Conservation (phyloP, 2,329 filamentous ascomycete species). For the Hymenoscyphus fructigenus region DNA sequence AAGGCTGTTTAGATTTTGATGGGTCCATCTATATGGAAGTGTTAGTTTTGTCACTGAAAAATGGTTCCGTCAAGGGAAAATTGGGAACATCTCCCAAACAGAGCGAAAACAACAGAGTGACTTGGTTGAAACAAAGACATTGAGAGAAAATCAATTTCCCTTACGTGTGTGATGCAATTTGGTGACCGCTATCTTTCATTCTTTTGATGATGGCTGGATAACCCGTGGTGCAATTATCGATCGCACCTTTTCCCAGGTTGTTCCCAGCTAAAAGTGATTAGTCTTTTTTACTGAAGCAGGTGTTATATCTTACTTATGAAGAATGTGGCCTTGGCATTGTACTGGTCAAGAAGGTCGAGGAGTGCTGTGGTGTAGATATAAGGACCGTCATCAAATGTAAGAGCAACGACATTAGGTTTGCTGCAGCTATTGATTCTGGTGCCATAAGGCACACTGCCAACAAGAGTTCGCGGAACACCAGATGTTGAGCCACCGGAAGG, state of each 20-base stretch:
- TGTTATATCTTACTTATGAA: conserved; percentile 18
- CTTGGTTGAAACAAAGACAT: neutral
- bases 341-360: conserved; percentile 35
- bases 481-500: conserved; percentile 54
- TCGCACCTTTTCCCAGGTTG: conserved; percentile 53
- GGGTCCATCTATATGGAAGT: conserved; percentile 41
- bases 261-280: conserved; percentile 39
- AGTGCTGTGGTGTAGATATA: conserved; percentile 64
- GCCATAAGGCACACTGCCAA: conserved; percentile 55
- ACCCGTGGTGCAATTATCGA: conserved; percentile 47
- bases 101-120: neutral
- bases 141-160: neutral
- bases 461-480: conserved; percentile 45
- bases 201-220: conserved; percentile 46
- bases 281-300: neutral
- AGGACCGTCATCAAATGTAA: conserved; percentile 68
- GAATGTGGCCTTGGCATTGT: conserved; percentile 63
- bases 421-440: conserved; percentile 26
- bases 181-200: conserved; percentile 48
- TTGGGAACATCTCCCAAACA: neutral
- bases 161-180: conserved; percentile 54
- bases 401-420: conserved; percentile 56
- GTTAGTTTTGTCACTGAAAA: neutral
- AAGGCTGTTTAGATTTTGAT: conserved; percentile 45
- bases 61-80: neutral